Percentiles rank a stretch among this genome's conserved stretches.
phyloP scores from a whole-genome alignment of 179 eudicot species.

The Silene noctiflora region DNA sequence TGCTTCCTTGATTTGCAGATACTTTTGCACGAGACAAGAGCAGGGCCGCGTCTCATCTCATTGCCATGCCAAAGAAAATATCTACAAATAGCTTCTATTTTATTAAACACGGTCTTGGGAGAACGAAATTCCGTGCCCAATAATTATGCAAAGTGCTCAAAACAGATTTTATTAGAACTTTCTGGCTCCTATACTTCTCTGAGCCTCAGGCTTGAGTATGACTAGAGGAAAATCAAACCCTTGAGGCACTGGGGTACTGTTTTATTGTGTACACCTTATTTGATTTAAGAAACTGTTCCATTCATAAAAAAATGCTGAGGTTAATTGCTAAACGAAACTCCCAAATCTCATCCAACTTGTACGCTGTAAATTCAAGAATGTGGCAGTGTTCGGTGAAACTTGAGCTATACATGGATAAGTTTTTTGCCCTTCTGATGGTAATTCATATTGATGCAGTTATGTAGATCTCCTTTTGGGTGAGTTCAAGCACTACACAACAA shows the following conservation, averaged over 20 bases:
- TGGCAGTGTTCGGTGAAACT: not conserved
- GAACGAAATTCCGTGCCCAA: too few relatives aligned
- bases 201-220: too few relatives aligned
- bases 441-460: slow-evolving; percentile 46
- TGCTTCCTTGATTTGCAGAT: too few relatives aligned
- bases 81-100: too few relatives aligned
- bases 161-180: too few relatives aligned
- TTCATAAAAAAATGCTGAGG: slow-evolving; percentile 1
- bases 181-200: not conserved
- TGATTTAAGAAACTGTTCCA: not conserved
- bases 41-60: too few relatives aligned
- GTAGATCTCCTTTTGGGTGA: slow-evolving; percentile 93
- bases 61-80: too few relatives aligned
- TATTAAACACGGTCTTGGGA: too few relatives aligned
- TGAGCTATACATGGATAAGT: not conserved
- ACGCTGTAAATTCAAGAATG: not conserved
- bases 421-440: slow-evolving; percentile 14
- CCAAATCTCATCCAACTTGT: not conserved
- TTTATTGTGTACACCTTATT: slow-evolving; percentile 7
- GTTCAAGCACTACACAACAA: slow-evolving; percentile 83
- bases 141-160: too few relatives aligned
- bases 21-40: too few relatives aligned
- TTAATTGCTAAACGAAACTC: not conserved
- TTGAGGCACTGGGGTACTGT: not conserved
- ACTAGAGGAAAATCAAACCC: not conserved